Base-by-base conservation (phyloP, 306 rosid genomes). In the Rosa rugosa region DNA sequence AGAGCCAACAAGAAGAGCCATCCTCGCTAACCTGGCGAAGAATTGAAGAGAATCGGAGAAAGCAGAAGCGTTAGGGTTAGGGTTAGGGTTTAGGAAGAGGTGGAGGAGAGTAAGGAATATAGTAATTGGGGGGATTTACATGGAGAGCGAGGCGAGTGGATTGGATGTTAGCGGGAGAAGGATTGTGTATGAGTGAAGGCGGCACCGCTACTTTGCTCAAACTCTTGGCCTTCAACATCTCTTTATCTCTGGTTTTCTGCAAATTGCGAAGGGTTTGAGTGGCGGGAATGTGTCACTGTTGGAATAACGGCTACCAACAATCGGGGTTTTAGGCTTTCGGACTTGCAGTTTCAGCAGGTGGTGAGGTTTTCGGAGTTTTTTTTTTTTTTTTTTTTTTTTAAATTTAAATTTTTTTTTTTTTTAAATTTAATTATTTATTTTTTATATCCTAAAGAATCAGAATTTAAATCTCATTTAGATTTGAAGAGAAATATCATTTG, bases 111-210 rank as follows among this genome's bases (percentile, higher is more conserved):
- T 5, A 2, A 13, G 22, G 36, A 31, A 31, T 31, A 31, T 31
- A 31, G 36, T 31, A 31, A 31, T 31, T 31, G 36, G 36, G 36
- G 5, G 38, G 14, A 5, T 8, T 40, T 65, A 85, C 97, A 87
- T 88, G 90, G 69, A 92, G 93, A 57, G 98, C 91, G 60, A 94
- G 94, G 56, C 98, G 97, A 83, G 94, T 92, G 54, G 94, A 82
- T 68, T 94, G 98, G 65, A 91, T 73, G 76, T 87, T 88, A 75
- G 92, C 98, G 5, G 97, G 98, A 76, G 98, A 92, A 5, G 97
- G 97, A 76, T 88, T 51, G 6, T 82, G 46, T 22, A 90, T 84
- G 44, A 94, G 92, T 70, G 88, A 38, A 25, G 92, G 77, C 34
- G 97, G 97, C 80, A 94, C 91, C 59, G 75, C 84, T 12, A 90